Conservation (phyloP, 2,329 filamentous ascomycete species). For the Rosellinia necatrix region DNA sequence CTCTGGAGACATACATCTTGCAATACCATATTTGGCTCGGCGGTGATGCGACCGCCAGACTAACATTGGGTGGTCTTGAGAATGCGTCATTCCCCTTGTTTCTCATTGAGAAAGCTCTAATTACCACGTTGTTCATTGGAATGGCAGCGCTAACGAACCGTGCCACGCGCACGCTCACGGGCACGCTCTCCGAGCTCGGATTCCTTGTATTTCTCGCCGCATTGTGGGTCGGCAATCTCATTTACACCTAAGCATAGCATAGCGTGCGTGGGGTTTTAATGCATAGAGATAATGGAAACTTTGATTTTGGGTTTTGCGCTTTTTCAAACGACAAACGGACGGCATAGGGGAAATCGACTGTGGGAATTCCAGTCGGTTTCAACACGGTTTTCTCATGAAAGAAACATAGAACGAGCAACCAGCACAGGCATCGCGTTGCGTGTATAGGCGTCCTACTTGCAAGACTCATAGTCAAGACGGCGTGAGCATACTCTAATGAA, state of each 20-base stretch:
- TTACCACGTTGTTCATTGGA: slow-evolving; percentile 35
- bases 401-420: slow-evolving; percentile 28
- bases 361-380: slow-evolving; percentile 31
- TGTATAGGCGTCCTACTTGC: slow-evolving; percentile 20
- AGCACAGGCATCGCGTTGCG: slow-evolving; percentile 21
- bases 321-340: slow-evolving; percentile 26
- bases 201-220: slow-evolving; percentile 28
- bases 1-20: slow-evolving; percentile 63
- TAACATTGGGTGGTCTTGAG: slow-evolving; percentile 40
- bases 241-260: slow-evolving; percentile 32
- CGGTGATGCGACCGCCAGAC: slow-evolving; percentile 58
- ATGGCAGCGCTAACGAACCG: slow-evolving; percentile 31
- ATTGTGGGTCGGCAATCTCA: slow-evolving; percentile 35
- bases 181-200: slow-evolving; percentile 23
- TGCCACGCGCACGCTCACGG: slow-evolving; percentile 32
- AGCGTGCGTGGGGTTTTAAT: slow-evolving; percentile 27
- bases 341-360: slow-evolving; percentile 28
- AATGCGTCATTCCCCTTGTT: slow-evolving; percentile 26
- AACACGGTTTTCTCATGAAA: slow-evolving; percentile 26
- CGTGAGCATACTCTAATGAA: slow-evolving; percentile 29
- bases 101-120: slow-evolving; percentile 34
- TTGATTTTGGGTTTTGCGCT: slow-evolving; percentile 25
- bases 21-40: slow-evolving; percentile 67
- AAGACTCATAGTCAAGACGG: slow-evolving; percentile 24
- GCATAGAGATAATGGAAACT: slow-evolving; percentile 31